Evolutionary conservation across 2,329 filamentous ascomycete species (phyloP).

Genomic region (Neonectria hederae): DNA sequence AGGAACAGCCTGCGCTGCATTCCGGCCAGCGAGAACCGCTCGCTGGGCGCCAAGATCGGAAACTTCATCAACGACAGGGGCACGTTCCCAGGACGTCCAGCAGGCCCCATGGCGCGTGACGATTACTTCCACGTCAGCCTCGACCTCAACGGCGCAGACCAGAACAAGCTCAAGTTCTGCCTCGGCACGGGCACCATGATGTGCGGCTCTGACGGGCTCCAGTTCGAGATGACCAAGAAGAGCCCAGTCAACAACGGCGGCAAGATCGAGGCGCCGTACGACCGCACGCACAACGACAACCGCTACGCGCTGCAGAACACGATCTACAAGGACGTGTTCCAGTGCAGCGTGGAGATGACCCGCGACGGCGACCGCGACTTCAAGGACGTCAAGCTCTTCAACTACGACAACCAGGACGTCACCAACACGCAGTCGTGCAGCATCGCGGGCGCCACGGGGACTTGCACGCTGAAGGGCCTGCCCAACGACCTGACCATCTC

Average conservation of each 20-base stretch:
- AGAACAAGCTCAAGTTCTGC: neutral
- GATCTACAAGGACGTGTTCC: neutral
- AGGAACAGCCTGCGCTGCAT: neutral
- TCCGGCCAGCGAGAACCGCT: neutral
- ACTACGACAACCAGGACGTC: neutral
- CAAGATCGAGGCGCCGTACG: neutral
- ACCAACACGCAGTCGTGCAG: neutral
- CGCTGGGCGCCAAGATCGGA: neutral
- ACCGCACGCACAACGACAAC: neutral
- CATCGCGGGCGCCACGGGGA: neutral
- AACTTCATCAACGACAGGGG: neutral
- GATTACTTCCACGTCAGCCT: neutral
- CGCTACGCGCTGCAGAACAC: neutral
- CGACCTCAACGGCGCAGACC: neutral
- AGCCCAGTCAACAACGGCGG: neutral
- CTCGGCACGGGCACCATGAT: neutral
- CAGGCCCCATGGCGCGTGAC: neutral
- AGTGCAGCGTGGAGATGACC: neutral
- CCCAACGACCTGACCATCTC: neutral
- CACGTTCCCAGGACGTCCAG: neutral
- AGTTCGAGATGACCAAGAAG: neutral
- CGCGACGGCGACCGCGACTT: neutral
- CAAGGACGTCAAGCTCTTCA: neutral
- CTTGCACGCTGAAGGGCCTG: neutral
- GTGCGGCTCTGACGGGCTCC: neutral